Percentiles rank a stretch among this genome's conserved stretches.
phyloP scores from a whole-genome alignment of 225 moss, liverwort and hornwort genomes.

The Asterella californica region DNA sequence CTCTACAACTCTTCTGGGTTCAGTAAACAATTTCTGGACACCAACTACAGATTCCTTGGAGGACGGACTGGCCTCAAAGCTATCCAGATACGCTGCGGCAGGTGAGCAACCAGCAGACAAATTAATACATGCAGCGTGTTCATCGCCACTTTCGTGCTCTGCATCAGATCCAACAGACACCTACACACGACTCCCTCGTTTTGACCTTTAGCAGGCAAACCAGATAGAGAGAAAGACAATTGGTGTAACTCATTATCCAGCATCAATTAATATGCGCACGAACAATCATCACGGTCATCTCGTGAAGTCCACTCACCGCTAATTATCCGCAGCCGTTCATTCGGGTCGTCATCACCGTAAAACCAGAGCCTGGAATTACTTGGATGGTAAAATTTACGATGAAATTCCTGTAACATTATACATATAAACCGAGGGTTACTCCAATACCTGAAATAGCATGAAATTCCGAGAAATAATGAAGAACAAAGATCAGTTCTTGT shows the following conservation, averaged over 20 bases:
- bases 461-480: not conserved
- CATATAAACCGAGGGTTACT: not conserved
- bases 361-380: slow-evolving; percentile 96
- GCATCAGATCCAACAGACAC: no score
- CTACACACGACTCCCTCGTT: no score
- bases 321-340: slow-evolving; percentile 72
- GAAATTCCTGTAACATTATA: slow-evolving; percentile 80
- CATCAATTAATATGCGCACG: no score
- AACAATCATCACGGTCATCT: no score
- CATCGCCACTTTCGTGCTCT: no score
- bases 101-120: not conserved
- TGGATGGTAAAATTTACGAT: slow-evolving; percentile 90
- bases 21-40: slow-evolving; percentile 73
- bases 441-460: not conserved
- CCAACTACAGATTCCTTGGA: slow-evolving; percentile 82
- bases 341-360: slow-evolving; percentile 94
- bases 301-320: slow-evolving; percentile 45
- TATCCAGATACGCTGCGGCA: slow-evolving; percentile 76
- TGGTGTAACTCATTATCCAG: no score
- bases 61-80: slow-evolving; percentile 67
- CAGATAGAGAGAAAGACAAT: no score
- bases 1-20: slow-evolving; percentile 81
- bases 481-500: not conserved
- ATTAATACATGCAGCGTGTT: not conserved
- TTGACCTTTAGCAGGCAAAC: no score